Percentiles rank a stretch among this genome's conserved stretches.
phyloP scores from a whole-genome alignment of 768 basidiomycete genomes.

The Tulasnella sp. region DNA sequence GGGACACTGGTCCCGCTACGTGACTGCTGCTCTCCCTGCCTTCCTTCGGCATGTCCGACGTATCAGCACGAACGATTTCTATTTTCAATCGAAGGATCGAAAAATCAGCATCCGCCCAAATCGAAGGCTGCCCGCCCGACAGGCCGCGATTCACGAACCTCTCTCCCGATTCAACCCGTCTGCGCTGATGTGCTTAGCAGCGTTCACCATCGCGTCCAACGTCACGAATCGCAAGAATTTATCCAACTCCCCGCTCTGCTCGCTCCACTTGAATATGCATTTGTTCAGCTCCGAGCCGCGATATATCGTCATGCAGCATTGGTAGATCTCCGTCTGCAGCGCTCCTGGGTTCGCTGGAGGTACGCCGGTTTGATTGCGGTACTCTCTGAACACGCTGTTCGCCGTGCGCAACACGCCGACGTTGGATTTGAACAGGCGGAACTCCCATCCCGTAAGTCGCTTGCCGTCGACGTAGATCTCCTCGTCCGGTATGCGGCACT shows the following conservation, averaged over 20 bases:
- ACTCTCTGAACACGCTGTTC: neutral
- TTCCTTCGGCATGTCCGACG: neutral
- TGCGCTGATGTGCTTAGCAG: slow-evolving; percentile 30
- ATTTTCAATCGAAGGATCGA: neutral
- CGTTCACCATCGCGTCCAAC: slow-evolving; percentile 30
- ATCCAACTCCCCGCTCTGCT: slow-evolving; percentile 18
- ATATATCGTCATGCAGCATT: slow-evolving; percentile 32
- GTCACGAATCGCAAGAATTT: slow-evolving; percentile 30
- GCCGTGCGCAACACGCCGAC: slow-evolving; percentile 44
- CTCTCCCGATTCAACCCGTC: slow-evolving; percentile 22
- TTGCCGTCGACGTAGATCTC: slow-evolving; percentile 64
- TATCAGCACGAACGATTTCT: neutral
- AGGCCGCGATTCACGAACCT: neutral
- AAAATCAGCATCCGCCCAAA: neutral
- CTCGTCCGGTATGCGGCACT: slow-evolving; percentile 68
- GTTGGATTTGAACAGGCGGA: slow-evolving; percentile 70
- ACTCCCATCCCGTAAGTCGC: slow-evolving; percentile 77
- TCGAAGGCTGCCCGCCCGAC: neutral
- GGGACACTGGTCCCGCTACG: neutral
- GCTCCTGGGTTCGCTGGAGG: slow-evolving; percentile 41
- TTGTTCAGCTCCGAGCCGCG: slow-evolving; percentile 28
- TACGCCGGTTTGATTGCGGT: neutral
- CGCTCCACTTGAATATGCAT: slow-evolving; percentile 31
- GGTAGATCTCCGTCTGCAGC: slow-evolving; percentile 30
- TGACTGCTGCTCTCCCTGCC: slow-evolving; percentile 17